Conservation (phyloP, 2,329 filamentous ascomycete species). For the Talaromyces albobiverticillius region DNA sequence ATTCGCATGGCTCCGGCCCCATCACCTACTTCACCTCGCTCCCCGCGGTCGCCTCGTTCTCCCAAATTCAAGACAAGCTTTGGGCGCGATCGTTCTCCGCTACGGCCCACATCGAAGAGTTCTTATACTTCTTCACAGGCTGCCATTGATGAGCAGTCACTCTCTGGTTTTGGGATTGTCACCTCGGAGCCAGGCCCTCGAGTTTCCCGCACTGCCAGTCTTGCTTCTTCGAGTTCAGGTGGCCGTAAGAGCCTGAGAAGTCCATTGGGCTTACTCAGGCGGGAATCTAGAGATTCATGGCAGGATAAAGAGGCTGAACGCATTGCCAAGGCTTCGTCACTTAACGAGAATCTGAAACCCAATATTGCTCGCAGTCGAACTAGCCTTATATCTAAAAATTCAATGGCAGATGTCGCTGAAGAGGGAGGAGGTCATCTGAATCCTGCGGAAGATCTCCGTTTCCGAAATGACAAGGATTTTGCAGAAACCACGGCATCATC, state of each 20-base stretch:
- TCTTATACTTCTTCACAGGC: slow-evolving; percentile 35
- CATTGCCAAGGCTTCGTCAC: slow-evolving; percentile 30
- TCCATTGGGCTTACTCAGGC: slow-evolving; percentile 32
- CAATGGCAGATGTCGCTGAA: slow-evolving; percentile 43
- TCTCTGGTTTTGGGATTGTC: slow-evolving; percentile 35
- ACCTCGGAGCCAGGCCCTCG: slow-evolving; percentile 39
- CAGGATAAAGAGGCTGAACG: slow-evolving; percentile 37
- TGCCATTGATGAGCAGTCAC: slow-evolving; percentile 28
- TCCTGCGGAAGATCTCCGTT: slow-evolving; percentile 20
- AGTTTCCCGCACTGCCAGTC: slow-evolving; percentile 35
- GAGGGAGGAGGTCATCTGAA: slow-evolving; percentile 26
- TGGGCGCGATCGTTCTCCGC: slow-evolving; percentile 41
- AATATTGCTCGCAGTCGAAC: slow-evolving; percentile 34
- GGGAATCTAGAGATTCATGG: slow-evolving; percentile 35
- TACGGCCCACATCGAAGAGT: slow-evolving; percentile 35
- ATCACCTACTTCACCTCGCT: slow-evolving; percentile 55
- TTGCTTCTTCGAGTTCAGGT: slow-evolving; percentile 38
- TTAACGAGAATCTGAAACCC: slow-evolving; percentile 32
- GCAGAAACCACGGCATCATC: not conserved
- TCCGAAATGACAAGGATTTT: slow-evolving; percentile 13
- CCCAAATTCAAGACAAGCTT: slow-evolving; percentile 61
- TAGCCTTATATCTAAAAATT: slow-evolving; percentile 39
- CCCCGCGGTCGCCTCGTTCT: slow-evolving; percentile 58
- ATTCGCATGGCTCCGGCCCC: slow-evolving; percentile 79
- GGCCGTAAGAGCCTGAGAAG: slow-evolving; percentile 38